Conservation (phyloP, 768 basidiomycete species). For the Boletellus emodensis region DNA sequence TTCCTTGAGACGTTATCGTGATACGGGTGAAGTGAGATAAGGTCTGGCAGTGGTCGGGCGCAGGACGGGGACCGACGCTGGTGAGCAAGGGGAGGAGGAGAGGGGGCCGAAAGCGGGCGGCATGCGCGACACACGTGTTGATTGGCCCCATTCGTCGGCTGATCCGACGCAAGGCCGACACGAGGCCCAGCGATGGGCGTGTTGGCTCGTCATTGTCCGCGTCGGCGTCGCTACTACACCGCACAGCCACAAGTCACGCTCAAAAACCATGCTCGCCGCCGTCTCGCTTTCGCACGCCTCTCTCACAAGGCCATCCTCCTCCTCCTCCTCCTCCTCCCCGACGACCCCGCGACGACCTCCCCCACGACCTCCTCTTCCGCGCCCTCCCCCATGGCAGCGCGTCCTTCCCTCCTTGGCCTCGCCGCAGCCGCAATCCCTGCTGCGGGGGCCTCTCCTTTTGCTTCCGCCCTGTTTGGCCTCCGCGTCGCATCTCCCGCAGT, state of each 20-base stretch:
- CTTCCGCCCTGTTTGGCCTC: slow-evolving; percentile 47
- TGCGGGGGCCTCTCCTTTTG: slow-evolving; percentile 20
- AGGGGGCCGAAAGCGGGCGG: slow-evolving; percentile 16
- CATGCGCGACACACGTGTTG: slow-evolving; percentile 25
- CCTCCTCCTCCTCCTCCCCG: slow-evolving; percentile 17
- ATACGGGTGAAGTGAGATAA: too few relatives aligned
- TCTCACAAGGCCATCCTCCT: slow-evolving; percentile 20
- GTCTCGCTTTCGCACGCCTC: slow-evolving; percentile 29
- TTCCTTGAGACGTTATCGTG: too few relatives aligned
- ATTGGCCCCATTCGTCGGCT: slow-evolving; percentile 15
- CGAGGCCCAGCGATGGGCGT: slow-evolving; percentile 17
- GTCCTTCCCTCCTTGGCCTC: slow-evolving; percentile 20
- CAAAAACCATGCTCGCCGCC: slow-evolving; percentile 29
- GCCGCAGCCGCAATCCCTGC: slow-evolving; percentile 22
- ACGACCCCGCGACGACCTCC: slow-evolving; percentile 19
- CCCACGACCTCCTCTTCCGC: slow-evolving; percentile 2
- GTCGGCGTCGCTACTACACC: background rate
- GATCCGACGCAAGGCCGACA: slow-evolving; percentile 21
- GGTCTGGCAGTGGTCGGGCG: background rate
- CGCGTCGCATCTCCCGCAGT: slow-evolving; percentile 67
- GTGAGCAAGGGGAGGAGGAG: slow-evolving; percentile 8
- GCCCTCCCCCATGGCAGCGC: slow-evolving; percentile 20
- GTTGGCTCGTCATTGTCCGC: slow-evolving; percentile 9
- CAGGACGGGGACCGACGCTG: background rate
- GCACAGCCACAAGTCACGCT: slow-evolving; percentile 30